Conservation (phyloP, 345 rosid genomes). For the Pugionium cornutum region DNA sequence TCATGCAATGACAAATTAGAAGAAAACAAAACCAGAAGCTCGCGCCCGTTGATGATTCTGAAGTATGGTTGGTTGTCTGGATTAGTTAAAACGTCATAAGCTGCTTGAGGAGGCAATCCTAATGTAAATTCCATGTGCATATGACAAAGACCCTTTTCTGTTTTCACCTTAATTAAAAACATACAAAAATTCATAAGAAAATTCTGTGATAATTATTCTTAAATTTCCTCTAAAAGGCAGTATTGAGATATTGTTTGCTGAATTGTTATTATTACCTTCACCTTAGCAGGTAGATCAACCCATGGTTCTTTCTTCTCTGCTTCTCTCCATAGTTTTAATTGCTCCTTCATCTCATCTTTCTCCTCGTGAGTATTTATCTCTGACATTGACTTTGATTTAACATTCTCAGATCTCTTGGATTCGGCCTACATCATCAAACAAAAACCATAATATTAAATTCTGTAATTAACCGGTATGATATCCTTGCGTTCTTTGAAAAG, state of each 20-base stretch:
- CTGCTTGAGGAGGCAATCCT: constrained; percentile 10
- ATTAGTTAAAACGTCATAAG: neutral
- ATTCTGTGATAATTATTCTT: constrained; percentile 1
- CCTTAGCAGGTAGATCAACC: constrained; percentile 51
- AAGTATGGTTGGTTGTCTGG: neutral
- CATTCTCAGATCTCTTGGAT: constrained; percentile 47
- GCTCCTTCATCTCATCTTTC: constrained; percentile 53
- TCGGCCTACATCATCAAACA: constrained; percentile 44
- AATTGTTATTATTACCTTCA: constrained; percentile 52
- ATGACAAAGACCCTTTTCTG: constrained; percentile 4
- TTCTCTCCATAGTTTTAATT: constrained; percentile 67
- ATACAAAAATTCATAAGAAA: constrained; percentile 20
- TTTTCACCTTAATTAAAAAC: constrained; percentile 1
- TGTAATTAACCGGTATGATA: neutral
- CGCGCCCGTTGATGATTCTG: neutral
- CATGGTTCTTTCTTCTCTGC: constrained; percentile 49
- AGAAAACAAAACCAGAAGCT: constrained; percentile 5
- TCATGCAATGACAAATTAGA: neutral
- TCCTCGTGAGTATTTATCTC: constrained; percentile 3
- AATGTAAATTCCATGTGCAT: constrained; percentile 8
- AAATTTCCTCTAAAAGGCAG: neutral
- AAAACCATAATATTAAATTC: too few relatives aligned
- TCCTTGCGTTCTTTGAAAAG: too few relatives aligned
- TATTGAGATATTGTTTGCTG: neutral
- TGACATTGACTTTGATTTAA: constrained; percentile 27